Evolutionary conservation across 164 flowering plant genomes (phyloP).

Genomic region (Aristolochia californica): DNA sequence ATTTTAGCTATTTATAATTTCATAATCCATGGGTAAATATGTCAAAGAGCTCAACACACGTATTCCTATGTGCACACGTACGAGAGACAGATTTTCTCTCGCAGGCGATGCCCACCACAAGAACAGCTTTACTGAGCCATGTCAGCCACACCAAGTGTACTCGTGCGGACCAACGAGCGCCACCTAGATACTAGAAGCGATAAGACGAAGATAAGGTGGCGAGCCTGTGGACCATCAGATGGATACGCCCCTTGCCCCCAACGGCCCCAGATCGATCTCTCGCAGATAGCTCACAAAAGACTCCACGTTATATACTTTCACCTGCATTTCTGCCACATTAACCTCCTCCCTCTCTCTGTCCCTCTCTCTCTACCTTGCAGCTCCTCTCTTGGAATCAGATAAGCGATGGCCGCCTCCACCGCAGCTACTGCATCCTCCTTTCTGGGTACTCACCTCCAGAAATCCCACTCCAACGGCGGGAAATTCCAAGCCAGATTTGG

Average conservation of each 20-base stretch:
- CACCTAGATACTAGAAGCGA: conserved; percentile 15
- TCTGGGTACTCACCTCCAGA: conserved; percentile 66
- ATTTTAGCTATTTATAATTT: too few relatives aligned
- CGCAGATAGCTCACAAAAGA: conserved; percentile 17
- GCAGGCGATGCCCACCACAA: too few relatives aligned
- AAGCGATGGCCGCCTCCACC: conserved; percentile 28
- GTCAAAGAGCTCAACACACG: too few relatives aligned
- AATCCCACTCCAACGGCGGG: conserved; percentile 23
- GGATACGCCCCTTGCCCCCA: conserved; percentile 52
- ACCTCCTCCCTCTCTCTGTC: too few relatives aligned
- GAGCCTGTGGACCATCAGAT: conserved; percentile 42
- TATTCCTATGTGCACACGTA: too few relatives aligned
- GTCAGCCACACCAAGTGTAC: too few relatives aligned
- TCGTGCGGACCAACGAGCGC: not conserved
- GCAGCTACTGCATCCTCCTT: conserved; percentile 64
- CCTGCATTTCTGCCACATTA: too few relatives aligned
- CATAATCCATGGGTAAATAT: too few relatives aligned
- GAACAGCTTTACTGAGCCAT: too few relatives aligned
- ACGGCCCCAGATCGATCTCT: conserved; percentile 20
- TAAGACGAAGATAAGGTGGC: conserved; percentile 67
- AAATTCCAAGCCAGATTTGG: conserved; percentile 56
- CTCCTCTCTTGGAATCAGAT: conserved; percentile 3
- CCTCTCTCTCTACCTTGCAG: not conserved
- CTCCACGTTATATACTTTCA: conserved; percentile 9
- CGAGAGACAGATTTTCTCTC: too few relatives aligned